phyloP scores from a whole-genome alignment of 139 green algal genomes.

The Chlorella sp. region DNA sequence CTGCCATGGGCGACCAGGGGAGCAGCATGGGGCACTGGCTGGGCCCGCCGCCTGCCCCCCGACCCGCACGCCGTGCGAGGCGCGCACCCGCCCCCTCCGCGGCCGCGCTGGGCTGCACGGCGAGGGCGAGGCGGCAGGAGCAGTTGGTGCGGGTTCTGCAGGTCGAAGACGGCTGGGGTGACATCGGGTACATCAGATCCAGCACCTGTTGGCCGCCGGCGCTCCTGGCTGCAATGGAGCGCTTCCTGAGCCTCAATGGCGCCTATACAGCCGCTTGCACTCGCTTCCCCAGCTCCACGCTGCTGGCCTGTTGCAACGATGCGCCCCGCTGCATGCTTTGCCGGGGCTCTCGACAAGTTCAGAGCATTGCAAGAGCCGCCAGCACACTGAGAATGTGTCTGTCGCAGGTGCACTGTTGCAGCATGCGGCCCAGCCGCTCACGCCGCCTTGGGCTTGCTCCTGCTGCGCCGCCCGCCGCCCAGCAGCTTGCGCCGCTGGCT shows the following conservation, averaged over 20 bases:
- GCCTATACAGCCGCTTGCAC: not conserved
- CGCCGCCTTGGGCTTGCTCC: slow-evolving; percentile 20
- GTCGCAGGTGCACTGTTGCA: not conserved
- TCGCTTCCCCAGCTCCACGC: no score
- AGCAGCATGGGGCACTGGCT: not conserved
- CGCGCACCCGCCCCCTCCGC: not conserved
- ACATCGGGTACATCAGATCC: not conserved
- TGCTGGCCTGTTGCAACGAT: not conserved
- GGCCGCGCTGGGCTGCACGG: not conserved
- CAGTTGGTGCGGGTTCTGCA: slow-evolving; percentile 5
- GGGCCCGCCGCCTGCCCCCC: not conserved
- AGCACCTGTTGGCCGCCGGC: slow-evolving; percentile 20
- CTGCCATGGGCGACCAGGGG: not conserved
- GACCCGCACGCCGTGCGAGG: not conserved
- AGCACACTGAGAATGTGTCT: no score
- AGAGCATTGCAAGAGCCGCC: no score
- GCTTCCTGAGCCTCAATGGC: slow-evolving; percentile 1
- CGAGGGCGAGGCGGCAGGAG: slow-evolving; percentile 4
- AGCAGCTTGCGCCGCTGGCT: slow-evolving; percentile 80
- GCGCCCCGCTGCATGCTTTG: no score
- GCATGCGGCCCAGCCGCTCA: not conserved
- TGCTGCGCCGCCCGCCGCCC: slow-evolving; percentile 24
- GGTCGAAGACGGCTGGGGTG: slow-evolving; percentile 8
- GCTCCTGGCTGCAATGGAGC: slow-evolving; percentile 4
- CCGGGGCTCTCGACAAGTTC: no score